Conservation (phyloP, 495 filamentous ascomycete species). For the Penicillium flavigenum region DNA sequence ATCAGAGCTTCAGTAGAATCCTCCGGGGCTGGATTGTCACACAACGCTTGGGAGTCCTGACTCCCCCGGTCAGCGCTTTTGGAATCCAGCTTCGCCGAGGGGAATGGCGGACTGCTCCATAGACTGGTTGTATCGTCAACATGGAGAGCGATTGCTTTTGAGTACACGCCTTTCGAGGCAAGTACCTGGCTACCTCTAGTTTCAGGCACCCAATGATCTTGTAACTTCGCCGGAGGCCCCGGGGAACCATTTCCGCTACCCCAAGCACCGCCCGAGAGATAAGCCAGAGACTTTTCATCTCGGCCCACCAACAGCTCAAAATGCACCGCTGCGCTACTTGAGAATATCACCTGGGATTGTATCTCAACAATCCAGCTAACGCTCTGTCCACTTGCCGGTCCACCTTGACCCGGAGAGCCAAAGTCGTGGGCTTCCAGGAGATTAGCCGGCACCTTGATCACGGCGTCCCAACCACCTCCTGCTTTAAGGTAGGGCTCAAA, state of each 20-base stretch:
- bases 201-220: slow-evolving; percentile 62
- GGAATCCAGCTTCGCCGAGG: slow-evolving; percentile 55
- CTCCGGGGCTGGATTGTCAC: not conserved
- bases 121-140: slow-evolving; percentile 85
- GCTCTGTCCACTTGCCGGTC: slow-evolving; percentile 41
- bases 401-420: slow-evolving; percentile 20
- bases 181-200: slow-evolving; percentile 44
- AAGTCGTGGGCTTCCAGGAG: slow-evolving; percentile 31
- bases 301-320: slow-evolving; percentile 85
- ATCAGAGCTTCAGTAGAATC: not conserved
- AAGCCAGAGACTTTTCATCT: slow-evolving; percentile 75
- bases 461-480: slow-evolving; percentile 77
- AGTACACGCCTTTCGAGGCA: slow-evolving; percentile 74
- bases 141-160: slow-evolving; percentile 68
- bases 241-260: slow-evolving; percentile 51
- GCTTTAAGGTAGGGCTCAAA: slow-evolving; percentile 97
- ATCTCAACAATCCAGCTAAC: slow-evolving; percentile 92
- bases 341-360: slow-evolving; percentile 88
- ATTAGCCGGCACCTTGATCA: slow-evolving; percentile 70
- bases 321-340: slow-evolving; percentile 78
- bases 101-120: slow-evolving; percentile 87
- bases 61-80: slow-evolving; percentile 28
- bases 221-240: slow-evolving; percentile 65
- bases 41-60: slow-evolving; percentile 1
- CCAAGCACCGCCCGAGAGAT: slow-evolving; percentile 54